Base-by-base conservation (phyloP, 2,329 filamentous ascomycete species). In the Fusarium chuoi region DNA sequence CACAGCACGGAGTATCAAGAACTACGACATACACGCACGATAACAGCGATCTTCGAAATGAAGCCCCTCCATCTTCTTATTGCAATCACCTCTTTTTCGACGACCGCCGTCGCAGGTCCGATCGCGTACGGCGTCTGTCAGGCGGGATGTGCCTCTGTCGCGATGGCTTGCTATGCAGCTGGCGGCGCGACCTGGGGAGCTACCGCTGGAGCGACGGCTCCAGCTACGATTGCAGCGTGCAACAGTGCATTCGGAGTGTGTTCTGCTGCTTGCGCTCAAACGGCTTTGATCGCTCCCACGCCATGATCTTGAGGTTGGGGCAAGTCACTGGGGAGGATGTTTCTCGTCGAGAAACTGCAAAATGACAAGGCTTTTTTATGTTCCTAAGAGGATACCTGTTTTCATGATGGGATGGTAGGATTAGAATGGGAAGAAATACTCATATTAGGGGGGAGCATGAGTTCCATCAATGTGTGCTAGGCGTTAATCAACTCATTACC, bases 241-340 rank as follows among this genome's bases (percentile, higher is more conserved):
- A 67, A 67, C 11, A 35, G 33, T 18, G 64, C 64, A 20, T 67
- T 67, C 13, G 39, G 64, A 11, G 57, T 36, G 7, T 67, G 64
- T 30, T 67, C 64, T 41, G 51, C 61, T 15, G 30, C 22, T 3
- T 67, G 64, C 7, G 45, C 62, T 13, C 28, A 57, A n/a, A 20
- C 42, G 11, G 62, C 45, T 15, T 35, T 67, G 3, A 10, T 49
- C 17, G 62, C 62, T 2, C 62, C 64, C n/a, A 59, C 30, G 5
- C 56, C 56, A 28, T 56, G 9, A 51, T 22, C 8, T 8, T 10
- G 5, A 3, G 14, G 20, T 38, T 13, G 20, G 17, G n/a, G 14
- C 41, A n/a, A 2, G 22, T 30, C 5, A 10, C 33, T 12, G 12
- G 8, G 22, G 20, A 28, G 35, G 12, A 4, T 15, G 6, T 12